Conservation (phyloP, 2,329 filamentous ascomycete genomes). For the Cladosporium sp. region DNA sequence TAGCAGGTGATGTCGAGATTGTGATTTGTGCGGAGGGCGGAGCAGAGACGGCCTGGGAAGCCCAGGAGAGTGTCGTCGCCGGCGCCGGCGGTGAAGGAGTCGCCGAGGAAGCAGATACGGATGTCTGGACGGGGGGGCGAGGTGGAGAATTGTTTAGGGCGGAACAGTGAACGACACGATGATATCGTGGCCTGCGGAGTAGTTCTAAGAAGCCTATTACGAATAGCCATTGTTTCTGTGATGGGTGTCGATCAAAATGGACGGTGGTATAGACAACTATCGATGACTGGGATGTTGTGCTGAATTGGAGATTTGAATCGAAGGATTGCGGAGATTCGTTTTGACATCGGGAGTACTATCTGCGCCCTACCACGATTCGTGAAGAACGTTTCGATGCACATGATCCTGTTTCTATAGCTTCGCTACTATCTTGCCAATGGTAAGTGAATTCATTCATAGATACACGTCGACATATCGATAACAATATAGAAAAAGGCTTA, state of each 20-base stretch:
- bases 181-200: too few species aligned
- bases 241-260: neutral
- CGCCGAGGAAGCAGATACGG: conserved; percentile 40
- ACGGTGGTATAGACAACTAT: too few species aligned
- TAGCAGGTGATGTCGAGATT: neutral
- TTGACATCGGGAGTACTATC: too few species aligned
- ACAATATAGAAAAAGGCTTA: neutral
- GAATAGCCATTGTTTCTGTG: neutral
- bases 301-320: too few species aligned
- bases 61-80: neutral
- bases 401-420: too few species aligned
- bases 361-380: too few species aligned
- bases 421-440: neutral
- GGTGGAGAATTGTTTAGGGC: neutral
- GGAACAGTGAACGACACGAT: neutral
- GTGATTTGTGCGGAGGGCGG: neutral
- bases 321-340: too few species aligned
- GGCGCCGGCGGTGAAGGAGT: conserved; percentile 15
- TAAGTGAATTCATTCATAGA: too few species aligned
- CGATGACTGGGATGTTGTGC: too few species aligned
- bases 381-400: too few species aligned
- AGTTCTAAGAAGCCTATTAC: too few species aligned
- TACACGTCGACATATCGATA: too few species aligned
- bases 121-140: conserved; percentile 27
- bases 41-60: neutral